These are phyloP conservation scores for Cetraspora pellucida DNA, from an alignment of 192 early-diverging fungal genomes.

Conservation along the genomic window DNA sequence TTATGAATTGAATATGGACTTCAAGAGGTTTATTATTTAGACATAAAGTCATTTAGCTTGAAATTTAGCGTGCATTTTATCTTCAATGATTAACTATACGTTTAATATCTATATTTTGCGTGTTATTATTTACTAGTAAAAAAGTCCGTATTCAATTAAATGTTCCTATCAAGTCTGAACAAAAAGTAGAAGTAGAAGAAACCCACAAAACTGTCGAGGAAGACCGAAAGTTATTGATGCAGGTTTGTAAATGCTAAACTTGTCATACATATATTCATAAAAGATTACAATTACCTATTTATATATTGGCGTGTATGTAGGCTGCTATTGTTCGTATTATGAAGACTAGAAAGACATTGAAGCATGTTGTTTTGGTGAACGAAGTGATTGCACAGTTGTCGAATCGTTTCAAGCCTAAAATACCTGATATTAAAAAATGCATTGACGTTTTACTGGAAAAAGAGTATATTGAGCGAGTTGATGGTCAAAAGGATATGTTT, in stretches of 20 bases:
- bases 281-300: too few species aligned
- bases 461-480: slow-evolving; percentile 89
- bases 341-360: slow-evolving; percentile 94
- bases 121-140: slow-evolving; percentile 64
- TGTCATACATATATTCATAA: background rate
- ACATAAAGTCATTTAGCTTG: background rate
- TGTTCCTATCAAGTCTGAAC: slow-evolving; percentile 80
- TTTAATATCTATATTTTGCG: background rate
- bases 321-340: slow-evolving; percentile 99
- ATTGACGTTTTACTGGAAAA: slow-evolving; percentile 93
- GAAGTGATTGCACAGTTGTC: slow-evolving; percentile 89
- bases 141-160: slow-evolving; percentile 90
- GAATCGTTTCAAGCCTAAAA: slow-evolving; percentile 86
- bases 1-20: slow-evolving; percentile 81
- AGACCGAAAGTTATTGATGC: slow-evolving; percentile 91
- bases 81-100: background rate
- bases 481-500: slow-evolving; percentile 80
- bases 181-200: slow-evolving; percentile 88
- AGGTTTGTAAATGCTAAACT: slow-evolving; percentile 53
- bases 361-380: slow-evolving; percentile 80
- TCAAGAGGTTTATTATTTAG: slow-evolving; percentile 57
- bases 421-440: slow-evolving; percentile 93
- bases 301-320: slow-evolving; percentile 31
- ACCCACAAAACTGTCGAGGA: slow-evolving; percentile 91
- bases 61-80: background rate